Percentiles rank a stretch among this genome's conserved stretches.
Conservation (phyloP, 305 asterid species). For the Fraxinus ornus region DNA sequence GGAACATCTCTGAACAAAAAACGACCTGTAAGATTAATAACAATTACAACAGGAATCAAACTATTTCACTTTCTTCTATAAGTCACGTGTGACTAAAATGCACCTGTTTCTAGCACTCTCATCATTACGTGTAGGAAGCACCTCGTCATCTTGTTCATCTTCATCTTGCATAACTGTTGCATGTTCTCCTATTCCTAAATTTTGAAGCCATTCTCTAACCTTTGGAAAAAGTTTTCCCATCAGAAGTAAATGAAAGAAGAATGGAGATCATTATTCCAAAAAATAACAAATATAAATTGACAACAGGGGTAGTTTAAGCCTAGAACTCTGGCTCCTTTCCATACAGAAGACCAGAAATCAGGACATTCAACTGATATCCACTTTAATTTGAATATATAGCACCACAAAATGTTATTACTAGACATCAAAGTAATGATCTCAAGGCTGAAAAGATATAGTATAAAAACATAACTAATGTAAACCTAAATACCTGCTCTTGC, state of each 20-base stretch:
- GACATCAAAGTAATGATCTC: constrained; percentile 4
- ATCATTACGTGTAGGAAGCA: constrained; percentile 59
- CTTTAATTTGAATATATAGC: constrained; percentile 8
- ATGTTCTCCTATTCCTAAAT: constrained; percentile 87
- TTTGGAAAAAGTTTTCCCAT: constrained; percentile 34
- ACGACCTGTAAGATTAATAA: constrained; percentile 74
- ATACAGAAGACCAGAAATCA: constrained; percentile 11
- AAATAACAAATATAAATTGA: neutral
- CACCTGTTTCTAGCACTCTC: constrained; percentile 80
- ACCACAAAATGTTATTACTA: neutral
- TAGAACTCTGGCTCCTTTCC: constrained; percentile 4
- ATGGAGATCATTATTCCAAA: constrained; percentile 19
- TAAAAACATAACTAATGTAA: constrained; percentile 8
- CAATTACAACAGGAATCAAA: constrained; percentile 61
- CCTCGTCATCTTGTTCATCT: constrained; percentile 86
- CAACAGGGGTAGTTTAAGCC: neutral
- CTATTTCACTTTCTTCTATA: constrained; percentile 34
- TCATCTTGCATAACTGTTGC: constrained; percentile 71
- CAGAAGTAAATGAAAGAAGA: constrained; percentile 27
- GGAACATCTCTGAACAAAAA: constrained; percentile 97
- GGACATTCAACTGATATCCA: constrained; percentile 16
- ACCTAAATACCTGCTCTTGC: constrained; percentile 83
- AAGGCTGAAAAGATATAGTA: neutral
- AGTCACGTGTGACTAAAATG: constrained; percentile 33
- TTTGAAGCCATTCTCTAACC: constrained; percentile 98